These are phyloP conservation scores for Xerocomellus chrysenteron DNA, from an alignment of 768 basidiomycete species.

Conservation along the genomic window DNA sequence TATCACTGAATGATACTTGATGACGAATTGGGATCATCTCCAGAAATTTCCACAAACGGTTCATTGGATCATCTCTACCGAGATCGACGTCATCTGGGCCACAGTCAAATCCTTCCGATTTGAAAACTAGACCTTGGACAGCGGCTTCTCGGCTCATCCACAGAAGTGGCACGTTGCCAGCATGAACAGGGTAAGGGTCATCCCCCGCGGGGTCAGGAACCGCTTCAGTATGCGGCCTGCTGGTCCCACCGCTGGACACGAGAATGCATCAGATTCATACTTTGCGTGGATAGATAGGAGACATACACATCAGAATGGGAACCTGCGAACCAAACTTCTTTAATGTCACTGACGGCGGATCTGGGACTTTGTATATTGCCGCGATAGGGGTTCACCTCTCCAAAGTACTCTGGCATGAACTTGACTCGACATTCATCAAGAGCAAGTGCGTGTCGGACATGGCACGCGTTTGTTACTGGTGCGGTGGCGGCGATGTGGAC, in stretches of 20 bases:
- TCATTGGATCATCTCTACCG: background rate
- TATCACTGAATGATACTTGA: slow-evolving; percentile 10
- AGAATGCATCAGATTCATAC: background rate
- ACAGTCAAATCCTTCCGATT: background rate
- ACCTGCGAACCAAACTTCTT: slow-evolving; percentile 16
- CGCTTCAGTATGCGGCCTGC: too few relatives aligned
- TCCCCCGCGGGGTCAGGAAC: too few relatives aligned
- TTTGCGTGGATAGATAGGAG: background rate
- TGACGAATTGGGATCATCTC: slow-evolving; percentile 1
- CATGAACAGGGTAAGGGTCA: background rate
- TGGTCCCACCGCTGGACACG: slow-evolving; percentile 1
- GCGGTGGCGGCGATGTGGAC: slow-evolving; percentile 6
- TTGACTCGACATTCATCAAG: slow-evolving; percentile 16
- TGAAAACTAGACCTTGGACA: slow-evolving; percentile 1
- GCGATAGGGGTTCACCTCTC: slow-evolving; percentile 3
- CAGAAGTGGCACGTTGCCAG: slow-evolving; percentile 3
- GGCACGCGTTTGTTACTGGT: slow-evolving; percentile 7
- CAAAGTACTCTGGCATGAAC: slow-evolving; percentile 14
- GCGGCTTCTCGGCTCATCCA: slow-evolving; percentile 13
- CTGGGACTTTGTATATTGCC: background rate
- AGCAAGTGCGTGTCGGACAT: slow-evolving; percentile 15
- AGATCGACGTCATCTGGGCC: slow-evolving; percentile 3
- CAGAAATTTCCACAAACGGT: background rate
- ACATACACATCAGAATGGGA: slow-evolving; percentile 11
- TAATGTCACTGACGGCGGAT: background rate